Evolutionary conservation across 768 basidiomycete genomes (phyloP).

Genomic region (Lactifluus volemus): DNA sequence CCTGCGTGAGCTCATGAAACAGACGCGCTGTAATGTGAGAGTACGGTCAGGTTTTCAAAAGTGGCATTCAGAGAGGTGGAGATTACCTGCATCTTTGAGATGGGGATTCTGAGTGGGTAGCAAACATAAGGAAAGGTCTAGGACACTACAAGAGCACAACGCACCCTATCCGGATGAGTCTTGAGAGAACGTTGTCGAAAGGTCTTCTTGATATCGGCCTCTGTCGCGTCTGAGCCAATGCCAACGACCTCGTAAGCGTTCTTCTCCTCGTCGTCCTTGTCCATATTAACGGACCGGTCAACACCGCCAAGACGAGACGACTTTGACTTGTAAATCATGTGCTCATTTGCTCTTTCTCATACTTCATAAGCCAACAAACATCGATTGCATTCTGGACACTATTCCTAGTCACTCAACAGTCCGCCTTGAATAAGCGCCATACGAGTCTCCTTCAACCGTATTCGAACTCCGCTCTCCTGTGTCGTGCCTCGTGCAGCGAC

Average conservation of each 20-base stretch:
- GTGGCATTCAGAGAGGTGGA: neutral
- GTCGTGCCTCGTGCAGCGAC: constrained; percentile 10
- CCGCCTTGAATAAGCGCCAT: neutral
- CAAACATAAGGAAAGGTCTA: neutral
- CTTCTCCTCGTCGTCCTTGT: constrained; percentile 35
- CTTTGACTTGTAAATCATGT: too few relatives aligned
- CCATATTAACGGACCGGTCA: neutral
- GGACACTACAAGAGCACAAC: constrained; percentile 17
- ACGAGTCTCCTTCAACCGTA: neutral
- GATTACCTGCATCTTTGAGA: constrained; percentile 66
- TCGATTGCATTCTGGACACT: too few relatives aligned
- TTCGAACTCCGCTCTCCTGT: constrained; percentile 9
- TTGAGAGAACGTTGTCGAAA: constrained; percentile 75
- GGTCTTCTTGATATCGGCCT: constrained; percentile 70
- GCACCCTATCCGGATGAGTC: constrained; percentile 79
- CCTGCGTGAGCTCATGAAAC: constrained; percentile 78
- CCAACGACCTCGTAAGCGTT: constrained; percentile 70
- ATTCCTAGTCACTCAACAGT: too few relatives aligned
- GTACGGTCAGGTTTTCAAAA: constrained; percentile 29
- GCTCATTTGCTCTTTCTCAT: too few relatives aligned
- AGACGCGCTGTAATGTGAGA: constrained; percentile 33
- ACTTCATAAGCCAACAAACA: too few relatives aligned
- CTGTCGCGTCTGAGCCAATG: constrained; percentile 54
- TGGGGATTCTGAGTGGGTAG: constrained; percentile 51
- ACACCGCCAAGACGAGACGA: neutral